Base-by-base conservation (phyloP, 768 basidiomycete species). In the Leccinum pellstonianum region DNA sequence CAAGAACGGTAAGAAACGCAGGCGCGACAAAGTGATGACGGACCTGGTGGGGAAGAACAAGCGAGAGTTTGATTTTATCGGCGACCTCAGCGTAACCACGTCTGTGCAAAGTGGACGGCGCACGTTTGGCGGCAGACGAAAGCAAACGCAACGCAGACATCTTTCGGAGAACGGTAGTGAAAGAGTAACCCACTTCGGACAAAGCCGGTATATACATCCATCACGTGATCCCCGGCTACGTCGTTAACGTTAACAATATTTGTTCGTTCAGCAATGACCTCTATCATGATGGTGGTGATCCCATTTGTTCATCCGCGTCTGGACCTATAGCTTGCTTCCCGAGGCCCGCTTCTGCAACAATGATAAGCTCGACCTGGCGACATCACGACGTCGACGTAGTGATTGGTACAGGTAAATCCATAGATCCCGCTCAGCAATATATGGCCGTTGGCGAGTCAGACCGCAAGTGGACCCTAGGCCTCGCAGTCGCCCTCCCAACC, bases 1-100 rank as follows among this genome's bases (percentile, higher is more conserved):
- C 62, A 38, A 50, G 21, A 46, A 59, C 47, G 50, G 62, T 70
- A 58, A 65, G 65, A 54, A 46, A 60, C 51, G 41, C 27, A 47
- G 52, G 46, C 31, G 41, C 25, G 53, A 52, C 27, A 43, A 6
- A 41, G 53, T 35, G 49, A 46, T 61, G 64, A 81, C 84, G 58
- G 59, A 96, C 97, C 82, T 97, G 88, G 78, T 98, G 95, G 55
- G 97, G 97, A 59, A 99, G 86, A 55, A 91, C 91, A 68, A 99
- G 82, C 19, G 94, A 93, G 60, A 99, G 87, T 68, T 88, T 91
- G 64, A 99, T 87, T 79, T 93, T 95, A 77, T 93, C 92, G 50
- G 83, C 83, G 53, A 82, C 90, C 73, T 96, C 96, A 54, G 96
- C 96, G 75, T 98, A 98, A 46, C 93, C 91, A 73, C 96, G 86